These are phyloP conservation scores for Phyllosticta citriasiana DNA, from an alignment of 2,329 filamentous ascomycete species.

Conservation along the genomic window DNA sequence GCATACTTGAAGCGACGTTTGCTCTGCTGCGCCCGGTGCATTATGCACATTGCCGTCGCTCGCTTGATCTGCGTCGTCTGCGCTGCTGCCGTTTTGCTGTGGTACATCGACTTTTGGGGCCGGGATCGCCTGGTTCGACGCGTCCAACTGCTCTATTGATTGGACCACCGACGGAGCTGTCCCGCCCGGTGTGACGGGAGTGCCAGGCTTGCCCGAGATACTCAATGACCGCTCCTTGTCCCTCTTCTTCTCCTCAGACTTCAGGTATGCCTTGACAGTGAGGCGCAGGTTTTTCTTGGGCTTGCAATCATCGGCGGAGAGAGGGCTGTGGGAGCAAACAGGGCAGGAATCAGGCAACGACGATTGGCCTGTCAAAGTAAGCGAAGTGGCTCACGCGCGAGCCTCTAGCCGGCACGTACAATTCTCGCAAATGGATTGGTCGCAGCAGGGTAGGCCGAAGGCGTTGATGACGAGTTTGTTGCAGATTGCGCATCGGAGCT, in stretches of 20 bases:
- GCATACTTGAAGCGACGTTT: neutral
- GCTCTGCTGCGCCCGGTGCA: neutral
- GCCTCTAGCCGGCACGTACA: constrained; percentile 47
- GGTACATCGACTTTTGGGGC: neutral
- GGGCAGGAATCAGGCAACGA: constrained; percentile 72
- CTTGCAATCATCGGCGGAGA: constrained; percentile 76
- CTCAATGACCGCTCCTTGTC: constrained; percentile 39
- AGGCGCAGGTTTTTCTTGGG: constrained; percentile 85
- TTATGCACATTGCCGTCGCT: neutral
- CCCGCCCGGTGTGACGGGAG: constrained; percentile 4
- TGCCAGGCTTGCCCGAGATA: constrained; percentile 1
- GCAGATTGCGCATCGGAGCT: constrained; percentile 89
- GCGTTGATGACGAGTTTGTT: constrained; percentile 85
- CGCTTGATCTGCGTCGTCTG: neutral
- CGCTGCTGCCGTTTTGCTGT: neutral
- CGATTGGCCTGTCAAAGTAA: constrained; percentile 53
- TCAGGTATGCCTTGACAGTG: constrained; percentile 83
- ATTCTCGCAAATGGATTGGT: constrained; percentile 82
- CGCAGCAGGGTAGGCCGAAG: constrained; percentile 86
- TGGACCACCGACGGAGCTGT: constrained; percentile 1
- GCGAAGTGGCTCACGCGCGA: constrained; percentile 11
- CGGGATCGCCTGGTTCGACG: neutral
- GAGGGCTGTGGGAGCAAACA: constrained; percentile 83
- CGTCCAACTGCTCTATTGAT: constrained; percentile 7
- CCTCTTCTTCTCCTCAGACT: constrained; percentile 83